Evolutionary conservation across 495 filamentous ascomycete species (phyloP).

Genomic region (Talaromyces wortmannii): DNA sequence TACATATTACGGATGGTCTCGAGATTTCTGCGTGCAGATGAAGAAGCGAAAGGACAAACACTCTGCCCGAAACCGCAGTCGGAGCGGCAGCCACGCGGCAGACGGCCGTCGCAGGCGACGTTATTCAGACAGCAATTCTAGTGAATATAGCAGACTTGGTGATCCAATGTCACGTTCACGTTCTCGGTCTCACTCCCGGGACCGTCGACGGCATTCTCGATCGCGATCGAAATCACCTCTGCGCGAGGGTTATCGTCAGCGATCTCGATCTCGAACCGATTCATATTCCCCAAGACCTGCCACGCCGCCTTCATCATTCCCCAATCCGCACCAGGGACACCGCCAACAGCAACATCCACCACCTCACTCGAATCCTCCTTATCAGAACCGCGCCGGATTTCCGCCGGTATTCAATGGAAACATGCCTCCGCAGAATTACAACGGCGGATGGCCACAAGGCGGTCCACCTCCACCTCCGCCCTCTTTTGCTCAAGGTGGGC

Average conservation of each 20-base stretch:
- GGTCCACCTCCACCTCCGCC: conserved; percentile 31
- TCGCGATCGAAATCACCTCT: conserved; percentile 15
- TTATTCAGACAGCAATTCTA: not conserved
- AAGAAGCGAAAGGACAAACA: conserved; percentile 44
- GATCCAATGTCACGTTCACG: conserved; percentile 16
- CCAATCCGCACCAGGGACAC: conserved; percentile 10
- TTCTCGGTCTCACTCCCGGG: conserved; percentile 10
- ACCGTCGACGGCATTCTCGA: conserved; percentile 6
- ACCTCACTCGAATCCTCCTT: conserved; percentile 17
- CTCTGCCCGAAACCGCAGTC: conserved; percentile 17
- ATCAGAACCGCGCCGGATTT: conserved; percentile 15
- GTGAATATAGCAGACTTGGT: not conserved
- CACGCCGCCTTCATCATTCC: conserved; percentile 17
- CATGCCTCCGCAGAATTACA: conserved; percentile 36
- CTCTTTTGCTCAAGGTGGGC: conserved; percentile 8
- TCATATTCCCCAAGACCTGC: conserved; percentile 40
- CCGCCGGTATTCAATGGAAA: conserved; percentile 20
- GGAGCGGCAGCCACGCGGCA: conserved; percentile 8
- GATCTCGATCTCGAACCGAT: conserved; percentile 27
- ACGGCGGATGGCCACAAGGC: conserved; percentile 43
- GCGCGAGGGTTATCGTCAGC: not conserved
- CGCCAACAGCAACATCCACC: conserved; percentile 12
- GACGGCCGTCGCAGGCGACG: conserved; percentile 10
- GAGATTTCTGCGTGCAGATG: conserved; percentile 75
- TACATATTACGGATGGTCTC: conserved; percentile 84